phyloP scores from a whole-genome alignment of 257 asterid genomes.

The Perilla frutescens region DNA sequence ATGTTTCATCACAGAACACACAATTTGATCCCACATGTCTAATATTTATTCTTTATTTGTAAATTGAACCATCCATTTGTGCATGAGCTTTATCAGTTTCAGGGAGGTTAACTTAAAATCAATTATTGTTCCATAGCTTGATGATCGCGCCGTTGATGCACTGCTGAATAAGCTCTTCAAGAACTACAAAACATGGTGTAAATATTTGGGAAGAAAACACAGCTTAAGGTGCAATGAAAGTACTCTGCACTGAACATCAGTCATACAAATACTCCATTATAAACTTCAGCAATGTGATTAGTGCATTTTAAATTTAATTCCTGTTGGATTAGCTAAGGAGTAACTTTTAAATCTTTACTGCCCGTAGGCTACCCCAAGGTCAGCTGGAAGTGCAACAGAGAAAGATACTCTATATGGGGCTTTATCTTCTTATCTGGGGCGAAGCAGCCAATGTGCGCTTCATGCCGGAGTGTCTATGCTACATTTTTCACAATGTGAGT shows the following conservation, averaged over 20 bases:
- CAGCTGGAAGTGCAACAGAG: constrained; percentile 85
- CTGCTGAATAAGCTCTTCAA: constrained; percentile 92
- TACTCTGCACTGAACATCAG: constrained; percentile 10
- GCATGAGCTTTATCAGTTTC: constrained; percentile 19
- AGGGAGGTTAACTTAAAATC: constrained; percentile 32
- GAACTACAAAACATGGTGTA: constrained; percentile 99
- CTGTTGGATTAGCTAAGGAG: constrained; percentile 28
- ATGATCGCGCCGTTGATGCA: constrained; percentile 92
- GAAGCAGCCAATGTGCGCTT: constrained; percentile 96
- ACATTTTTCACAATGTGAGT: constrained; percentile 95
- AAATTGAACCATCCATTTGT: constrained; percentile 4
- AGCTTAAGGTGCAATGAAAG: constrained; percentile 76
- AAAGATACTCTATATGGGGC: constrained; percentile 95
- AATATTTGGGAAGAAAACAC: constrained; percentile 91
- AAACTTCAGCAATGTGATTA: constrained; percentile 12
- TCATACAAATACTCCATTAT: not conserved
- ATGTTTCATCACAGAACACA: not conserved
- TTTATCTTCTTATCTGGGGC: constrained; percentile 99
- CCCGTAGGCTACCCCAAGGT: constrained; percentile 85
- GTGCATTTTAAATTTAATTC: not conserved
- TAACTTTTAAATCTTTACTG: constrained; percentile 24
- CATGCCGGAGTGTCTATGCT: constrained; percentile 99
- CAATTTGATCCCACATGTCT: constrained; percentile 2
- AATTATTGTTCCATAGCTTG: constrained; percentile 62
- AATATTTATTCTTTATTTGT: not conserved